phyloP scores from a whole-genome alignment of 306 rosid genomes.

The Malus sieversii region DNA sequence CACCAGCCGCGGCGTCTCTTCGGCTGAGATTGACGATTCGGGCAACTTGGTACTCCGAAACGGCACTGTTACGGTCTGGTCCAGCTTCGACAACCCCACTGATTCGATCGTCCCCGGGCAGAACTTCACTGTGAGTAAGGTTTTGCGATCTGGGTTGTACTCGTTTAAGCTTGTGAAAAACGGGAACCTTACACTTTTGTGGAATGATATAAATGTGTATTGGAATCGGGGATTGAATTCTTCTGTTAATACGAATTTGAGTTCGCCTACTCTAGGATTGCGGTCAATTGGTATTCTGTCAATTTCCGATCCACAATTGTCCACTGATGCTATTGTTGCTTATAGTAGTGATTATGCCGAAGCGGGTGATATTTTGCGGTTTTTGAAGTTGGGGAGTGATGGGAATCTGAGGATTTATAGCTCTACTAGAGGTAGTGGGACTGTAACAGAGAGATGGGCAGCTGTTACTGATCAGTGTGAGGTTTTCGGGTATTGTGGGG shows the following conservation, averaged over 20 bases:
- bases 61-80: slow-evolving; percentile 41
- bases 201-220: slow-evolving; percentile 38
- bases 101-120: slow-evolving; percentile 53
- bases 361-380: slow-evolving; percentile 32
- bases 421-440: slow-evolving; percentile 33
- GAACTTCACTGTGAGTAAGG: slow-evolving; percentile 37
- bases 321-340: slow-evolving; percentile 28
- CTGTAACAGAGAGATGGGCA: slow-evolving; percentile 36
- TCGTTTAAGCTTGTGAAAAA: slow-evolving; percentile 23
- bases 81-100: slow-evolving; percentile 55
- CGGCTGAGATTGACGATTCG: slow-evolving; percentile 31
- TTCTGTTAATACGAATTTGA: slow-evolving; percentile 28
- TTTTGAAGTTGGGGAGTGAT: slow-evolving; percentile 51
- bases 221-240: slow-evolving; percentile 57
- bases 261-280: slow-evolving; percentile 35
- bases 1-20: slow-evolving; percentile 40
- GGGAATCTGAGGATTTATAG: slow-evolving; percentile 68
- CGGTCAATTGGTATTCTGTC: slow-evolving; percentile 38
- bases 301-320: slow-evolving; percentile 32
- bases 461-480: slow-evolving; percentile 60
- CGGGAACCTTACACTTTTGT: slow-evolving; percentile 52
- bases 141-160: slow-evolving; percentile 44
- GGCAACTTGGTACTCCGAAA: slow-evolving; percentile 49
- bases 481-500: slow-evolving; percentile 68
- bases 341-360: slow-evolving; percentile 60